Evolutionary conservation across 306 rosid genomes (phyloP).

Genomic region (Fragaria ananassa): DNA sequence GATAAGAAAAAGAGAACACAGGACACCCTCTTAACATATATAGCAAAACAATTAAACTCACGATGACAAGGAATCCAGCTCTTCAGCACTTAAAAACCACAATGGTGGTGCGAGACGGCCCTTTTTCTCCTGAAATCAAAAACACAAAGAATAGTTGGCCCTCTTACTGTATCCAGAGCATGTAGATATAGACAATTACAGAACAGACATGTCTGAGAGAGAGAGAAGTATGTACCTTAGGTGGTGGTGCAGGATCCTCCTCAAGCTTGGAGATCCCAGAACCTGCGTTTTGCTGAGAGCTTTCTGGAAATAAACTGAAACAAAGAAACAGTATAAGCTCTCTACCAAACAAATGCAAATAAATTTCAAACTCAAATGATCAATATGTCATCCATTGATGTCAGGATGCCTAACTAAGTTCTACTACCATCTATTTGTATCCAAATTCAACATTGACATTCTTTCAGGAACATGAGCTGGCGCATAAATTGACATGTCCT

Average conservation of each 20-base stretch:
- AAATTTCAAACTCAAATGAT: conserved; percentile 2
- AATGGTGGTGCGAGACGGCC: conserved; percentile 68
- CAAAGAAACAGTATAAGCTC: conserved; percentile 18
- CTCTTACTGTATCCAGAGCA: not conserved
- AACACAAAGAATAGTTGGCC: conserved; percentile 1
- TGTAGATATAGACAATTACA: not conserved
- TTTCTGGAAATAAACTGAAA: conserved; percentile 57
- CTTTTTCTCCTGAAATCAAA: conserved; percentile 72
- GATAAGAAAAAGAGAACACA: not conserved
- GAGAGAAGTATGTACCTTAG: no score
- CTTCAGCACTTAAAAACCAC: conserved; percentile 64
- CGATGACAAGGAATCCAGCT: conserved; percentile 80
- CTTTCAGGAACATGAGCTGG: conserved; percentile 51
- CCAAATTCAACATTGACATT: conserved; percentile 37
- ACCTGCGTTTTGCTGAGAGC: conserved; percentile 40
- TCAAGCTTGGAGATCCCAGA: conserved; percentile 46
- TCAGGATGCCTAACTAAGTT: not conserved
- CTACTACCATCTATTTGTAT: conserved; percentile 50
- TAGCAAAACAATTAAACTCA: conserved; percentile 34
- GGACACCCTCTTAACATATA: not conserved
- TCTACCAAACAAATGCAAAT: conserved; percentile 5
- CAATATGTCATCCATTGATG: not conserved
- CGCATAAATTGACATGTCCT: conserved; percentile 55
- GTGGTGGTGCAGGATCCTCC: conserved; percentile 50
- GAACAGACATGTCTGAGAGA: not conserved